phyloP scores from a whole-genome alignment of 306 rosid genomes.

The Begonia loranthoides region DNA sequence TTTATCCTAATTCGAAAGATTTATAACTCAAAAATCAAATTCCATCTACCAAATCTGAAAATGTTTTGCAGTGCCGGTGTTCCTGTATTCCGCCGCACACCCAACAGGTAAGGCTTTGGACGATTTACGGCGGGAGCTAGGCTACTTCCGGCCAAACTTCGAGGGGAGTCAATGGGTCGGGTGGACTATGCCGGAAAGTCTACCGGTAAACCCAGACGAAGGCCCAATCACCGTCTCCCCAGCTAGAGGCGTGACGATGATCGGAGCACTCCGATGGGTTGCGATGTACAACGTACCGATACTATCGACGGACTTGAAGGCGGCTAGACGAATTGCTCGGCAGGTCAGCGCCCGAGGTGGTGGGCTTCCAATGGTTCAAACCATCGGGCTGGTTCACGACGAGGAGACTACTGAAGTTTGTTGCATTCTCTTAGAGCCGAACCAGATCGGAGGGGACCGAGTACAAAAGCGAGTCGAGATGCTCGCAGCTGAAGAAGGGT shows the following conservation, averaged over 20 bases:
- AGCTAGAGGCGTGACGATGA: slow-evolving; percentile 53
- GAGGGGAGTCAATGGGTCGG: slow-evolving; percentile 84
- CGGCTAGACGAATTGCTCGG: slow-evolving; percentile 45
- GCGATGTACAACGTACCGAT: slow-evolving; percentile 55
- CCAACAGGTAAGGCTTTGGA: slow-evolving; percentile 65
- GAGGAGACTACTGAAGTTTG: slow-evolving; percentile 56
- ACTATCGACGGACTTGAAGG: slow-evolving; percentile 34
- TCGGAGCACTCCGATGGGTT: slow-evolving; percentile 73
- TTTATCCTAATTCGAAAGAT: too few species aligned
- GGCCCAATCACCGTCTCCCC: slow-evolving; percentile 40
- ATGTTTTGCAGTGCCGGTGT: slow-evolving; percentile 67
- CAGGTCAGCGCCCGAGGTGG: slow-evolving; percentile 86
- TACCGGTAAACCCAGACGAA: slow-evolving; percentile 45
- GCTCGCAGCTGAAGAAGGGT: slow-evolving; percentile 61
- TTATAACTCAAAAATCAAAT: too few species aligned
- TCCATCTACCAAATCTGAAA: too few species aligned
- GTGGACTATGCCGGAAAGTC: slow-evolving; percentile 48
- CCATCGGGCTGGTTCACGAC: slow-evolving; percentile 45
- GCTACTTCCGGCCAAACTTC: slow-evolving; percentile 37
- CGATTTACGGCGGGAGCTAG: slow-evolving; percentile 60
- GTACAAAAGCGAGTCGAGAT: slow-evolving; percentile 60
- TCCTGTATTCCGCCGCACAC: slow-evolving; percentile 74
- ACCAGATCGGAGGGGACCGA: slow-evolving; percentile 52
- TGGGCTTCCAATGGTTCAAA: slow-evolving; percentile 67
- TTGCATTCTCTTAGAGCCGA: slow-evolving; percentile 74